Evolutionary conservation across 305 asterid species (phyloP).

Genomic region (Solanum hybrid): DNA sequence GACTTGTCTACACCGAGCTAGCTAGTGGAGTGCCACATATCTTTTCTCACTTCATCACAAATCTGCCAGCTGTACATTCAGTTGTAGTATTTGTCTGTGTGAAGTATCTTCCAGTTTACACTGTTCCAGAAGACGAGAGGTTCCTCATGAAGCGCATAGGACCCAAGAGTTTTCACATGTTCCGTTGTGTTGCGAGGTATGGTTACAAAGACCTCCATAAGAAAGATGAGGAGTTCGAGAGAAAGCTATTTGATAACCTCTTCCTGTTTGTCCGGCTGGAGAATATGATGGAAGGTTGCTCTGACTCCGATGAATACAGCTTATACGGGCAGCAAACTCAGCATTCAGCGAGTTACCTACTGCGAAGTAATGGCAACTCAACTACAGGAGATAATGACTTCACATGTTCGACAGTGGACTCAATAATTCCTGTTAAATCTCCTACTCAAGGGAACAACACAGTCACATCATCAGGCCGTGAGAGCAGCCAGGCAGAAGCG

Average conservation of each 20-base stretch:
- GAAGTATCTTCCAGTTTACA: conserved; percentile 92
- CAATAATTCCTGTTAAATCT: conserved; percentile 55
- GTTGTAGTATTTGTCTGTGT: conserved; percentile 88
- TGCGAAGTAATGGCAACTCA: conserved; percentile 28
- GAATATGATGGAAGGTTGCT: conserved; percentile 93
- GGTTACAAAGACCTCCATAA: conserved; percentile 96
- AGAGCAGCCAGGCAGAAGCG: conserved; percentile 49
- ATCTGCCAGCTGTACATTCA: conserved; percentile 82
- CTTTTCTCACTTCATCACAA: conserved; percentile 93
- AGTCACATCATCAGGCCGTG: conserved; percentile 34
- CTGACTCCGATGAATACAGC: conserved; percentile 87
- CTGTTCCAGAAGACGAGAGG: conserved; percentile 85
- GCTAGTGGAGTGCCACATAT: conserved; percentile 95
- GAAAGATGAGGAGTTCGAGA: conserved; percentile 87
- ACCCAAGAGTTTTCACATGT: conserved; percentile 87
- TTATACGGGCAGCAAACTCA: conserved; percentile 67
- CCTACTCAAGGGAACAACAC: conserved; percentile 28
- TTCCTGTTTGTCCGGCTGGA: conserved; percentile 81
- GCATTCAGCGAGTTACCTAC: conserved; percentile 34
- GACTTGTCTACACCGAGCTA: conserved; percentile 95
- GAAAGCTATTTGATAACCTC: conserved; percentile 61
- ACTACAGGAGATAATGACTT: conserved; percentile 31
- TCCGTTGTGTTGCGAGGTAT: conserved; percentile 91
- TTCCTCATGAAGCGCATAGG: conserved; percentile 88
- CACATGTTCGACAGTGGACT: conserved; percentile 55